Evolutionary conservation across 345 rosid species (phyloP).

Genomic region (Euphorbia pulcherrima): DNA sequence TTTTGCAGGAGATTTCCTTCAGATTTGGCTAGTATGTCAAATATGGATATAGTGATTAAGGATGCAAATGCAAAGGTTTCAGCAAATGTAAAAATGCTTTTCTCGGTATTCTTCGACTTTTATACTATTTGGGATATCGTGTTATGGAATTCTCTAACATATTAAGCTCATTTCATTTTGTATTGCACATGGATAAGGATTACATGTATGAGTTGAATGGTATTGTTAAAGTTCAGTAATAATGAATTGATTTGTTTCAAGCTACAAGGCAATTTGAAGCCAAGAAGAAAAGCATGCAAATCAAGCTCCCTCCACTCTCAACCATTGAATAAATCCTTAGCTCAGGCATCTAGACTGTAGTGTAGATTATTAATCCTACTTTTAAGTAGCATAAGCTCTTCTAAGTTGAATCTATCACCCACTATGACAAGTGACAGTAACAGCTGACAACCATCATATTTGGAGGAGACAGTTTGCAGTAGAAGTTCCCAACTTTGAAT

Average conservation of each 20-base stretch:
- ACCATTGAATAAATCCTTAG: neutral
- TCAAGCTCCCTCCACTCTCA: neutral
- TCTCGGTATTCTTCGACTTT: slow-evolving; percentile 42
- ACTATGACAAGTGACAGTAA: no score
- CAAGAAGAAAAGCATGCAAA: neutral
- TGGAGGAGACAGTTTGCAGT: neutral
- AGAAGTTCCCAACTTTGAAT: neutral
- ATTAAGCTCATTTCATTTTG: neutral
- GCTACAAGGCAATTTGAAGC: neutral
- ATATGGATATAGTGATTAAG: slow-evolving; percentile 62
- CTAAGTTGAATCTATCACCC: neutral
- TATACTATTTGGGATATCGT: neutral
- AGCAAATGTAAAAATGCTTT: slow-evolving; percentile 58
- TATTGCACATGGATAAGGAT: neutral
- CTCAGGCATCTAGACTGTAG: neutral
- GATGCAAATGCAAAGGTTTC: slow-evolving; percentile 59
- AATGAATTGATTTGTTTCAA: neutral
- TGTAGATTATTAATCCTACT: neutral
- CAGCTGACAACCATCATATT: neutral
- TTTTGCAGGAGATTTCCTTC: slow-evolving; percentile 74
- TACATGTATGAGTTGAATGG: neutral
- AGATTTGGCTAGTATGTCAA: slow-evolving; percentile 63
- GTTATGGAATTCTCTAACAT: neutral
- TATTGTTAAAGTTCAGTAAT: neutral
- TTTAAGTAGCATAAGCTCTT: neutral